Conservation (phyloP, 169 alveolate species). For the Cyclospora cayetanensis region DNA sequence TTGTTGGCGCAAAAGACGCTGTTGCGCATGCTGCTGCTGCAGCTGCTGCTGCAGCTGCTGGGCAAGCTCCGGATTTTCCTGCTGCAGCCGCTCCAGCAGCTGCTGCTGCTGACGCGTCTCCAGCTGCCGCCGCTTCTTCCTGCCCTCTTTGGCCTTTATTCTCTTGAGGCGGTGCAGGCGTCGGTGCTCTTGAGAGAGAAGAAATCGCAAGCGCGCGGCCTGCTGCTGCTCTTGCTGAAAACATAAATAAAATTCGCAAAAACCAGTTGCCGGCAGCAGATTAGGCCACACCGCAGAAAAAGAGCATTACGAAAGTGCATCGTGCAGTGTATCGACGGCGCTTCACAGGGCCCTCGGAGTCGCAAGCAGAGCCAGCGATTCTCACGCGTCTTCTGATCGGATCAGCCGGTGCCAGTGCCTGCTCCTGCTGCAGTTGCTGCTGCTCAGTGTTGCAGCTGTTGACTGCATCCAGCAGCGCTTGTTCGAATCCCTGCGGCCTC, state of each 20-base stretch:
- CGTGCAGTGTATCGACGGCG: too few species aligned
- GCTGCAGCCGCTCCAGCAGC: conserved; percentile 71
- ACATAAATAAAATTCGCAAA: too few species aligned
- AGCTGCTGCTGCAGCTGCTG: conserved; percentile 59
- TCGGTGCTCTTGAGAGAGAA: conserved; percentile 72
- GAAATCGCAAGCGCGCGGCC: conserved; percentile 70
- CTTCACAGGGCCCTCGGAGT: too few species aligned
- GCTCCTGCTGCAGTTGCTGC: conserved; percentile 38
- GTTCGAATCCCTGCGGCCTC: conserved; percentile 8
- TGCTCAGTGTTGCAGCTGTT: conserved; percentile 7
- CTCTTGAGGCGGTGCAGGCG: conserved; percentile 59
- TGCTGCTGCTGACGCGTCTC: conserved; percentile 69
- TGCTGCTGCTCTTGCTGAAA: conserved; percentile 71
- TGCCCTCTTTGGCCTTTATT: conserved; percentile 64
- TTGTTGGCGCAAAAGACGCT: conserved; percentile 59
- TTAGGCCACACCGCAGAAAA: too few species aligned
- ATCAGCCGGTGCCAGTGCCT: conserved; percentile 24
- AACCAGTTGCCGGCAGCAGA: too few species aligned
- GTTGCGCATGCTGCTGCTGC: conserved; percentile 73
- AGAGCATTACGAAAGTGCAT: too few species aligned
- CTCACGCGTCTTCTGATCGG: conserved; percentile 1
- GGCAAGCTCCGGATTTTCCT: conserved; percentile 72
- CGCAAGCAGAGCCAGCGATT: too few species aligned
- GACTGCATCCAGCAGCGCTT: conserved; percentile 15
- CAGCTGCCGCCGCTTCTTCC: conserved; percentile 56